Base-by-base conservation (phyloP, 1,284 basidiomycete genomes). In the Athelia psychrophila region DNA sequence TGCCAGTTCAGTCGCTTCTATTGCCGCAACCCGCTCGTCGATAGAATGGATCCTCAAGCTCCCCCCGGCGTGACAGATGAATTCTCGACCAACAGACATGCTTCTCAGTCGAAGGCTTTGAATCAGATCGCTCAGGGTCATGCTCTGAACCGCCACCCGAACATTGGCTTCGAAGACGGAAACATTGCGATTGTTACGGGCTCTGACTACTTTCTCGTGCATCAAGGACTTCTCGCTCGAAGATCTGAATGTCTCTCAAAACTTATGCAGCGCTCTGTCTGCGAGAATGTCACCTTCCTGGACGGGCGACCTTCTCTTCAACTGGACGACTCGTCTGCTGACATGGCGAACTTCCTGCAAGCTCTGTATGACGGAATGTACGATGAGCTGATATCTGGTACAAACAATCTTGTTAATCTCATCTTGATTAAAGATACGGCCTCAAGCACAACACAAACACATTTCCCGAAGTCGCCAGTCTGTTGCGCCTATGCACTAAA, bases 121-220 rank as follows among this genome's bases (percentile, higher is more conserved):
- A 57, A 48, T 36, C 24, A 44, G 54, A 58, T 53, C n/a, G 44
- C 36, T 48, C 19, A 19, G 16, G 33, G 30, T 44, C 54, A 30
- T 63, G 60, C 57, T 6, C 66, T 58, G 32, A 70, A 59, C 47
- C 70, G 76, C 47, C 79, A 84, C 60, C 71, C 75, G 6, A 75
- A 80, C 50, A 68, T 86, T n/a, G 83, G 71, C 60, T 87, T 89
- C 57, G 69, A 71, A 23, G 86, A 88, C 61, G 86, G 83, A 27
- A 87, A 86, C 58, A 64, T 88, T 40, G 83, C 78, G 22, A 61
- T 89, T 40, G 71, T 84, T 46, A 72, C 83, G 44, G 77, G 72
- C 3, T 60, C 69, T 2, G 70, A 70, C 49, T 86, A 86, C 63
- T 89, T 88, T 58, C 61, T 86, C 49, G 81, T 89, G 3, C 87